Base-by-base conservation (phyloP, 2,329 filamentous ascomycete species). In the Stenocarpella maydis region DNA sequence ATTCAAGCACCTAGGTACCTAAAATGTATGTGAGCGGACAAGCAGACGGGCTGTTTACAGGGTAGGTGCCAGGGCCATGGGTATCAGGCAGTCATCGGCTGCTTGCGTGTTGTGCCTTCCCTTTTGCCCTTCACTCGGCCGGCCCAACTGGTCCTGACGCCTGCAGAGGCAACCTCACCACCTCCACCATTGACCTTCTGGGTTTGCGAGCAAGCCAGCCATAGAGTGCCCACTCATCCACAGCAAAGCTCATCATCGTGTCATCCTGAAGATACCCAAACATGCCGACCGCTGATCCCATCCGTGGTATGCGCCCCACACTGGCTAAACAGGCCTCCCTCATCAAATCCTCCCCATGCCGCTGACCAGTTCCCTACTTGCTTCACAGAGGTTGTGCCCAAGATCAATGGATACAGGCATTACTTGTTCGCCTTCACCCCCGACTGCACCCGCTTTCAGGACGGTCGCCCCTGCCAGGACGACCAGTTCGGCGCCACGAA, bases 361-460 rank as follows among this genome's bases (percentile, higher is more conserved):
- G 53, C 47, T 63, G 8, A 64, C 47, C 24, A 26, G 4, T 28
- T 10, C n/a, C 2, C 5, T 10, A 10, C 50, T 15, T 31, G 14
- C 28, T 45, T 28, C 26, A 8, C 54, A 70, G 58, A 37, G 24
- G 47, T 68, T 9, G 10, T 68, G 12, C 43, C 69, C 24, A 10
- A 28, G 15, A 52, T 7, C 9, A n/a, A 53, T 17, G 26, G 26
- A 2, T 69, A 61, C 47, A 34, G 31, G 4, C 28, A 53, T n/a
- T 31, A 54, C 45, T 41, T 70, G 21, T 70, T 70, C 28, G 65
- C 69, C 19, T 70, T 68, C 50, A 55, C 65, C 6, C 58, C 52
- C 5, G 19, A 3, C 10, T 70, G 69, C 15, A 24, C 28, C 12
- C 58, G 58, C 17, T 19, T 49, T n/a, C 28, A 63, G n/a, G 28